Percentiles rank a stretch among this genome's conserved stretches.
phyloP scores from a whole-genome alignment of 345 rosid genomes.

The Hibiscus syriacus region DNA sequence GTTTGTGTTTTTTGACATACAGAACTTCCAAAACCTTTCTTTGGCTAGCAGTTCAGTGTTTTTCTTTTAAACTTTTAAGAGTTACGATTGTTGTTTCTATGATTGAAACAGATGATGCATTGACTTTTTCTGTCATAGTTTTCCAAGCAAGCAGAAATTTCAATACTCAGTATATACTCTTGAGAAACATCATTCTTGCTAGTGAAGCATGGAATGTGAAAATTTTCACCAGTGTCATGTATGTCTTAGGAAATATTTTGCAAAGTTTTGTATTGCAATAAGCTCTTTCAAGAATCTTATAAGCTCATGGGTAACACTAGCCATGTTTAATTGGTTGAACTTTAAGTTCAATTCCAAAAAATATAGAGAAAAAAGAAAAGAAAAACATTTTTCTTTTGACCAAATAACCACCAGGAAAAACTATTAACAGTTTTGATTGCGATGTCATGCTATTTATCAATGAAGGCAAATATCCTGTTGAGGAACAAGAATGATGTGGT shows the following conservation, averaged over 20 bases:
- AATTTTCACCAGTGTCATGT: not conserved
- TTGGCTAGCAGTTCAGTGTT: not conserved
- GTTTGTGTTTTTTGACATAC: not conserved
- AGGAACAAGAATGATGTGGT: not conserved
- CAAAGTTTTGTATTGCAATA: no score
- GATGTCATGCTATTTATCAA: not conserved
- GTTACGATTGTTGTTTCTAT: not conserved
- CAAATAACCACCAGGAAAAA: no score
- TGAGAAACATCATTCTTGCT: no score
- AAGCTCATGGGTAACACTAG: not conserved
- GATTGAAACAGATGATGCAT: not conserved
- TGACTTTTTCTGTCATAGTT: not conserved
- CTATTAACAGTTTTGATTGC: not conserved
- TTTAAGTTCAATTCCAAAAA: constrained; percentile 1
- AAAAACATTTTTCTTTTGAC: no score
- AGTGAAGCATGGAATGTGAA: no score
- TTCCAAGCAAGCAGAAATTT: not conserved
- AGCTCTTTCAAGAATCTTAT: not conserved
- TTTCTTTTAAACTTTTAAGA: not conserved
- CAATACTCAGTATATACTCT: no score
- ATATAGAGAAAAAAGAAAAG: no score
- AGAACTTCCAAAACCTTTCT: not conserved
- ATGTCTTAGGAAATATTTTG: no score
- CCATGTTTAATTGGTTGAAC: not conserved
- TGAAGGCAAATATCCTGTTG: not conserved